Evolutionary conservation across 768 basidiomycete species (phyloP), one percentile per base, ranked within the genome.

Genomic region (Phanerochaete carnosa): DNA sequence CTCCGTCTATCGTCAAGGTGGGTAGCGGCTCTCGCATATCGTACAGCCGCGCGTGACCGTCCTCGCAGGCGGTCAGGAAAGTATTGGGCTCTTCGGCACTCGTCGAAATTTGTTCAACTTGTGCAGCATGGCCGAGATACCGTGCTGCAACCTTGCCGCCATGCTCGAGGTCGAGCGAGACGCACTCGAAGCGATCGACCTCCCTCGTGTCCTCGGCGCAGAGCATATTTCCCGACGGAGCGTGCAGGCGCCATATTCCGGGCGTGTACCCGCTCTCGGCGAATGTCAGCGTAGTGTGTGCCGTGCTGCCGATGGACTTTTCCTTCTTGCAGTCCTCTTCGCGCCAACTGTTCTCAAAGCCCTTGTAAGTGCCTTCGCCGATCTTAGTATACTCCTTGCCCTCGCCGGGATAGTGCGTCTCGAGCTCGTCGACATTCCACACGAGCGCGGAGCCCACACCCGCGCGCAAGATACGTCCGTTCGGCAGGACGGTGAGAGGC

Each of bases 121-220:
- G 60, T 1, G 70, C 78, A 8, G 75, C 77, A 56, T 77, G 74
- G 1, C 77, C 80, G 5, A 80, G 60, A 59, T 75, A 79, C 7
- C 74, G 66, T 7, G 67, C 58, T 1, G 55, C 67, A 3, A 65
- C 64, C 51, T 72, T 73, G 0, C 74, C 76, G n/a, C 72, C 74
- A 26, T 69, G 60, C 60, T 75, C 74, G 0, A 79, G 57, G 60
- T 79, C 77, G 4, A 77, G 50, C 2, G 59, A 23, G 57, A 65
- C 53, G 46, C 65, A 67, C 0, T 30, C 35, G 50, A 66, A 67
- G 13, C 56, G 16, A 23, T 61, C 33, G 12, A 13, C 4, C 30
- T 28, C n/a, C 32, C 28, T 37, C 8, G 55, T 15, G 9, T 43
- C 55, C 32, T 55, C 54, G 12, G 25, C 54, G 30, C 53, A 22